Base-by-base conservation (phyloP, 768 basidiomycete species). In the Phaffia australis region DNA sequence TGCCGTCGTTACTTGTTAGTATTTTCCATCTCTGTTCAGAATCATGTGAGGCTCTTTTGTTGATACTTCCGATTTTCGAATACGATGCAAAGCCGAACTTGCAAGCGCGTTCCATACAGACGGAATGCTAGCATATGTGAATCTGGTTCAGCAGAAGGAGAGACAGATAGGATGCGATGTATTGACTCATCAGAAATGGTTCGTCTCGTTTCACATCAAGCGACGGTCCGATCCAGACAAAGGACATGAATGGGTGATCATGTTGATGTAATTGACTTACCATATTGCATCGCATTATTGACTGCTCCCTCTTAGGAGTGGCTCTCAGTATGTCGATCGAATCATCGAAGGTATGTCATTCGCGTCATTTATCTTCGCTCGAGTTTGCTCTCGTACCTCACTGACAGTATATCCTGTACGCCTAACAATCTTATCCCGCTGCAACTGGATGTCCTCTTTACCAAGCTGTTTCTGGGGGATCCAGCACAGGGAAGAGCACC, bases 181-280 rank as follows among this genome's bases (percentile, higher is more conserved):
- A 42, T 79, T 93, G 56, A 94, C 88, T 2, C 90, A 94, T 76
- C 90, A 94, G 78, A 93, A 91, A 81, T 95, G 91, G 90, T 85
- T 50, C 65, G 81, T 50, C 7, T 19, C 23, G 55, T 7, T 47
- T 55, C 35, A 18, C 27, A 4, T 42, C 25, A 4, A 30, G 21
- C 4, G 18, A 25, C 56, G 52, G 18, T 56, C 29, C 35, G 27
- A 62, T 48, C 32, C 57, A 56, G 16, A 56, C 6, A 42, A 11
- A 42, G n/a, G n/a, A n/a, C n/a, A 4, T 42, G 35, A 42, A 42
- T 4, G 11, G 35, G 4, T 42, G 35, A 5, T 42, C 11, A 5
- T 42, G 6, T 5, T 11, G 35, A 42, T 42, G 11, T 42, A 11
- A 11, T 4, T 5, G 4, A 4, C 35, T 42, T 5, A 42, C 35